These are phyloP conservation scores for Neurospora hispaniola DNA, from an alignment of 495 filamentous ascomycete species.

Conservation along the genomic window DNA sequence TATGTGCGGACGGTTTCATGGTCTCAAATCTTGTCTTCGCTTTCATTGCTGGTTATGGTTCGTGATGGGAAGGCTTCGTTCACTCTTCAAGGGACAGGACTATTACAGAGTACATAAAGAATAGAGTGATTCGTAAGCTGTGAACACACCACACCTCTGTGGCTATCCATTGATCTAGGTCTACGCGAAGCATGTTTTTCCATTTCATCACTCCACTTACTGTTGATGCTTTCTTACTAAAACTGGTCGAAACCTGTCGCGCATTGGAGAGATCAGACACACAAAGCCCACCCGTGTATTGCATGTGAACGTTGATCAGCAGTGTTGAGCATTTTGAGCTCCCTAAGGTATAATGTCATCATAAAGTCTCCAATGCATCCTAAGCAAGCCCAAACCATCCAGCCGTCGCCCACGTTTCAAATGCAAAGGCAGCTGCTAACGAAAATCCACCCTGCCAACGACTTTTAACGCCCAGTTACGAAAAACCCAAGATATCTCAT, in stretches of 20 bases:
- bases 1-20: not conserved
- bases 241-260: not conserved
- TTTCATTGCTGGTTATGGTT: not conserved
- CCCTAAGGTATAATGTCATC: not conserved
- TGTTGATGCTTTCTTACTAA: not conserved
- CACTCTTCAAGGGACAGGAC: no score
- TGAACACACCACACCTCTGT: no score
- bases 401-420: not conserved
- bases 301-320: not conserved
- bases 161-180: no score
- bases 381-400: constrained; percentile 2
- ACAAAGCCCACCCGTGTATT: not conserved
- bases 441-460: not conserved
- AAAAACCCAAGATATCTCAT: not conserved
- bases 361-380: not conserved
- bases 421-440: not conserved
- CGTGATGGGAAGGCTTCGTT: no score
- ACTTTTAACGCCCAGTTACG: not conserved
- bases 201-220: not conserved
- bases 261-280: not conserved
- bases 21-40: no score
- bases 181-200: no score
- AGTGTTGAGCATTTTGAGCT: not conserved
- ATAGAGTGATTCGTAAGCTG: no score
- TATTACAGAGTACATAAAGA: no score